These are phyloP conservation scores for Sindora glabra DNA, from an alignment of 306 rosid genomes.

Conservation along the genomic window DNA sequence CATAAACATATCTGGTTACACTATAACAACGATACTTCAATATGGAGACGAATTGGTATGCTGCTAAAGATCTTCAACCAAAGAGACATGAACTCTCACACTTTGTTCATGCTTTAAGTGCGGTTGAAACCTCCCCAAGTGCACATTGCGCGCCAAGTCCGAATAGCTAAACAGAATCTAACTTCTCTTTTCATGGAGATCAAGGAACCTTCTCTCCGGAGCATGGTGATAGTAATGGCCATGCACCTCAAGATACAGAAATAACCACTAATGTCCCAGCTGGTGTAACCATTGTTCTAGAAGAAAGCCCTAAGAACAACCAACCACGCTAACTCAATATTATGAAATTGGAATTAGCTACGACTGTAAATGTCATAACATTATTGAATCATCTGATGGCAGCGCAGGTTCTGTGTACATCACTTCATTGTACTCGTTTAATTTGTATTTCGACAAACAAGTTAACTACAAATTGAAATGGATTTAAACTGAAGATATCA, in stretches of 20 bases:
- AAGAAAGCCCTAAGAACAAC: no score
- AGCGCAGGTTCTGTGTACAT: no score
- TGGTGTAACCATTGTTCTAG: no score
- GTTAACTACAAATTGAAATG: no score
- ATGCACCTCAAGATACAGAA: not conserved
- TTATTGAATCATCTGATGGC: no score
- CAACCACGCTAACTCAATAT: no score
- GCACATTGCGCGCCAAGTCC: constrained; percentile 2
- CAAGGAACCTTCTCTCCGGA: not conserved
- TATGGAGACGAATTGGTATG: not conserved
- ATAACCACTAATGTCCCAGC: not conserved
- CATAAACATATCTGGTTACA: not conserved
- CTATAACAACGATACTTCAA: not conserved
- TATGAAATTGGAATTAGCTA: no score
- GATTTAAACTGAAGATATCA: no score
- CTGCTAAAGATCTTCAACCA: not conserved
- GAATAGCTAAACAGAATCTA: not conserved
- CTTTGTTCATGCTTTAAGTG: not conserved
- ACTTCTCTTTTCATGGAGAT: no score
- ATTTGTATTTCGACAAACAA: no score
- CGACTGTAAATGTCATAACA: no score
- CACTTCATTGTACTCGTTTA: no score
- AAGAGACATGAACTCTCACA: constrained; percentile 18
- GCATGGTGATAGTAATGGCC: not conserved
- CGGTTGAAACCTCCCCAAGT: not conserved